Evolutionary conservation across 345 rosid species (phyloP).

Genomic region (Eucalyptus guilfoylei): DNA sequence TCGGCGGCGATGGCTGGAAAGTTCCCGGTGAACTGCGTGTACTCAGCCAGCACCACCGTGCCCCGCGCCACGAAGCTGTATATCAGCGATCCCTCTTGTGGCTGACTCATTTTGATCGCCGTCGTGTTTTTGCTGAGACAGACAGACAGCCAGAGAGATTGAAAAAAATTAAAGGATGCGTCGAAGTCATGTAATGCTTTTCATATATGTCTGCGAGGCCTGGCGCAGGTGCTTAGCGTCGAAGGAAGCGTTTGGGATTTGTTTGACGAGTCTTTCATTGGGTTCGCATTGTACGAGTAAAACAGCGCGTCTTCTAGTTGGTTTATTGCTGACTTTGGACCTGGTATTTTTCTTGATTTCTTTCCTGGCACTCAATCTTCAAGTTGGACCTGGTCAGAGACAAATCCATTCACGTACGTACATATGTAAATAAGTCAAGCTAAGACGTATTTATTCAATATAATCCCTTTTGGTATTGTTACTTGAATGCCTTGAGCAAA

Average conservation of each 20-base stretch:
- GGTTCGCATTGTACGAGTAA: background rate
- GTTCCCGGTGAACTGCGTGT: background rate
- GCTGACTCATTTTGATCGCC: background rate
- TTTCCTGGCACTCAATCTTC: background rate
- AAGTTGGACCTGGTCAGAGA: background rate
- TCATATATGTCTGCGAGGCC: background rate
- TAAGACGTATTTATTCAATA: too few relatives aligned
- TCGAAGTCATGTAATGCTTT: background rate
- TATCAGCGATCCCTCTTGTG: background rate
- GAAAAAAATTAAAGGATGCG: background rate
- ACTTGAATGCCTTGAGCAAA: background rate
- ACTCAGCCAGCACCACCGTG: background rate
- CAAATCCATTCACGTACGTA: background rate
- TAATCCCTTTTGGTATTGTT: background rate
- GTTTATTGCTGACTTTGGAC: background rate
- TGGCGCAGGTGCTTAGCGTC: background rate
- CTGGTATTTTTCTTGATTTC: background rate
- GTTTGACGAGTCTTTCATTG: background rate
- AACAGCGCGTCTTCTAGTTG: background rate
- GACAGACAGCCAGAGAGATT: background rate
- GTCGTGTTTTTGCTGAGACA: background rate
- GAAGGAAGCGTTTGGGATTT: background rate
- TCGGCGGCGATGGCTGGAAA: background rate
- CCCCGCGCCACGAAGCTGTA: constrained; percentile 3
- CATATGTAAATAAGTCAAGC: background rate